A percentile compares a stretch with the other conserved stretches of the same genome.
phyloP scores from a whole-genome alignment of 768 basidiomycete genomes.

The Ramaria sp. region DNA sequence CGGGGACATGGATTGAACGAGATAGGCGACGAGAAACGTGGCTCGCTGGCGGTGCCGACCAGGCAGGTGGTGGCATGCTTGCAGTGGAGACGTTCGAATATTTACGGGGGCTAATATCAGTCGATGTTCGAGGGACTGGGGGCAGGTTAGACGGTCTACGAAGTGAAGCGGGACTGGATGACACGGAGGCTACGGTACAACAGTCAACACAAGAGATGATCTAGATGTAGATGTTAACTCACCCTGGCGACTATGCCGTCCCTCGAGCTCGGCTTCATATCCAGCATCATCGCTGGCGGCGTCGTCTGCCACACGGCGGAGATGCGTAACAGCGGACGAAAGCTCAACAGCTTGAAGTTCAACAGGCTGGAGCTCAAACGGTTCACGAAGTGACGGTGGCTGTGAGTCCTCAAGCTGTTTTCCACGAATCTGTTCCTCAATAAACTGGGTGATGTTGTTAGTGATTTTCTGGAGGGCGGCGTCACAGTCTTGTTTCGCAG shows the following conservation, averaged over 20 bases:
- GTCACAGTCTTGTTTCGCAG: conserved; percentile 94
- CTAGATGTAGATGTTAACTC: conserved; percentile 28
- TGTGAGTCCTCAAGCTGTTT: conserved; percentile 37
- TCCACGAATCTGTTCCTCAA: conserved; percentile 50
- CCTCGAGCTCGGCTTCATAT: conserved; percentile 68
- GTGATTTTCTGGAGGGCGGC: conserved; percentile 91
- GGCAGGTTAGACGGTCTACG: conserved; percentile 57
- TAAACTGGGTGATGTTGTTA: conserved; percentile 87
- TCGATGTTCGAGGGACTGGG: conserved; percentile 47
- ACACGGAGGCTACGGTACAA: conserved; percentile 53
- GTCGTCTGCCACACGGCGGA: conserved; percentile 38
- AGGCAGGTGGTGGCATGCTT: conserved; percentile 31
- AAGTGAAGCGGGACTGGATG: conserved; percentile 58
- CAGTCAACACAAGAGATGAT: background rate
- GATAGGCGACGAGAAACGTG: conserved; percentile 68
- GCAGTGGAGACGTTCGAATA: conserved; percentile 34
- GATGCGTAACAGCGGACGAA: conserved; percentile 37
- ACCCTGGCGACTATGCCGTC: conserved; percentile 64
- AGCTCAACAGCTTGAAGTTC: conserved; percentile 47
- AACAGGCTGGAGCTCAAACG: conserved; percentile 46
- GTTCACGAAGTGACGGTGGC: conserved; percentile 37
- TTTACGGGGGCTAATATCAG: conserved; percentile 57
- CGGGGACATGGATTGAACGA: conserved; percentile 69
- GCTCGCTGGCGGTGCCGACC: conserved; percentile 39
- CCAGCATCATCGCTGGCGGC: conserved; percentile 67